Evolutionary conservation across 805 yeast species (phyloP), one percentile per base, ranked within the genome.

Genomic region (Wickerhamiella hasegawae): DNA sequence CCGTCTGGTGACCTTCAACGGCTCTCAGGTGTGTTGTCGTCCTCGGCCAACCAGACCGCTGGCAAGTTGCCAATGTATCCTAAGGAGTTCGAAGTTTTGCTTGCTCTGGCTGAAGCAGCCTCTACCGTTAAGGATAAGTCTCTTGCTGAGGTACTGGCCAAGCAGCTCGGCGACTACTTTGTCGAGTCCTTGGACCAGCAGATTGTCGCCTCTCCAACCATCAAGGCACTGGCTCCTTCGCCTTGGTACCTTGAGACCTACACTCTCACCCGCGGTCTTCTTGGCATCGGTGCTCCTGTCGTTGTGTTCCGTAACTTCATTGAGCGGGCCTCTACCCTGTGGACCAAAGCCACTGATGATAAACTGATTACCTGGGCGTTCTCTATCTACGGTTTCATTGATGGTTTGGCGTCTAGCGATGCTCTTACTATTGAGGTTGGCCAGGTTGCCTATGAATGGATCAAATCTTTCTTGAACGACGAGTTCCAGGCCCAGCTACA

Each of bases 31-130:
- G 43, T 31, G 6, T 29, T 42, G 14, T 17, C 32, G 10, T 26
- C 35, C 16, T 39, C 43, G 21, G 23, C 15, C n/a, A 25, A 9
- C 16, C 28, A 18, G 11, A 38, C 22, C 15, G 38, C 28, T n/a
- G 19, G 12, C 14, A 41, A 40, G 22, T 38, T 28, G 29, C 38
- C 40, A n/a, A 37, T 46, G 29, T 40, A 41, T 16, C 18, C 34
- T 10, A 46, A 46, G 6, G 69, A 67, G 48, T 60, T 62, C 38
- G 79, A 76, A 42, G 64, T 68, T 4, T 56, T 76, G 39, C 44
- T 68, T 31, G 78, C 82, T 1, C 53, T 77, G 19, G 69, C 76
- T 40, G 58, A 59, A 19, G 56, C 71, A 11, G 60, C 71, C 5
- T 41, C 48, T 3, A 42, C 44, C 23, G 45, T 64, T 36, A 16